A percentile compares a stretch with the other conserved stretches of the same genome.
Conservation (phyloP, 768 basidiomycete species). For the Naganishia vishniacii region DNA sequence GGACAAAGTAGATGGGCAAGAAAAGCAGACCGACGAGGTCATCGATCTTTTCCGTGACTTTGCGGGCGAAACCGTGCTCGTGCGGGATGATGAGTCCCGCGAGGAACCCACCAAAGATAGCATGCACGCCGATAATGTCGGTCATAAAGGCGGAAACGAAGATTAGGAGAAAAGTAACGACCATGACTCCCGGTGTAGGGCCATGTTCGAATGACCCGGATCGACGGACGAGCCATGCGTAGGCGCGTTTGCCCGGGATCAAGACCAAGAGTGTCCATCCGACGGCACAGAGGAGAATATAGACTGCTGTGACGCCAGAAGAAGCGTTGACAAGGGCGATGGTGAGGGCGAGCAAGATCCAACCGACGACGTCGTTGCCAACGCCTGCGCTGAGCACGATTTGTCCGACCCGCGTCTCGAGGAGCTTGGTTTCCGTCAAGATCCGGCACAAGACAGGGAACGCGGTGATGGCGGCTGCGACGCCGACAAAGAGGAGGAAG, state of each 20-base stretch:
- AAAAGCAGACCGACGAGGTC: slow-evolving; percentile 74
- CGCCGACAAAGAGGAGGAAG: slow-evolving; percentile 78
- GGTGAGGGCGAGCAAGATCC: slow-evolving; percentile 75
- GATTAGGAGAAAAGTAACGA: slow-evolving; percentile 66
- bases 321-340: slow-evolving; percentile 78
- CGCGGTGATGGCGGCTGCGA: slow-evolving; percentile 63
- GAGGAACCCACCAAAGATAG: slow-evolving; percentile 71
- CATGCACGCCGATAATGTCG: slow-evolving; percentile 36
- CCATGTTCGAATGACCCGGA: slow-evolving; percentile 69
- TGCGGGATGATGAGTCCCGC: slow-evolving; percentile 77
- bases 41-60: slow-evolving; percentile 76
- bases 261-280: slow-evolving; percentile 66
- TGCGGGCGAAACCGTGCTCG: slow-evolving; percentile 72
- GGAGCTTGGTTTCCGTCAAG: slow-evolving; percentile 70
- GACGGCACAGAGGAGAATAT: slow-evolving; percentile 64
- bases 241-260: slow-evolving; percentile 61
- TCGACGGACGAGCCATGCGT: slow-evolving; percentile 61
- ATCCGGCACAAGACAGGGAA: slow-evolving; percentile 62
- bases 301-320: slow-evolving; percentile 68
- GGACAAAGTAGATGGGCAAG: slow-evolving; percentile 81
- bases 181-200: slow-evolving; percentile 73
- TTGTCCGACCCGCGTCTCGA: slow-evolving; percentile 78
- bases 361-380: slow-evolving; percentile 72
- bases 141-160: slow-evolving; percentile 75
- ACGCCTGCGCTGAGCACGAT: slow-evolving; percentile 78